Percentiles rank a stretch among this genome's conserved stretches.
These are phyloP conservation scores for Scytalidium sp. DNA, from an alignment of 2,329 filamentous ascomycete species.

Conservation along the genomic window DNA sequence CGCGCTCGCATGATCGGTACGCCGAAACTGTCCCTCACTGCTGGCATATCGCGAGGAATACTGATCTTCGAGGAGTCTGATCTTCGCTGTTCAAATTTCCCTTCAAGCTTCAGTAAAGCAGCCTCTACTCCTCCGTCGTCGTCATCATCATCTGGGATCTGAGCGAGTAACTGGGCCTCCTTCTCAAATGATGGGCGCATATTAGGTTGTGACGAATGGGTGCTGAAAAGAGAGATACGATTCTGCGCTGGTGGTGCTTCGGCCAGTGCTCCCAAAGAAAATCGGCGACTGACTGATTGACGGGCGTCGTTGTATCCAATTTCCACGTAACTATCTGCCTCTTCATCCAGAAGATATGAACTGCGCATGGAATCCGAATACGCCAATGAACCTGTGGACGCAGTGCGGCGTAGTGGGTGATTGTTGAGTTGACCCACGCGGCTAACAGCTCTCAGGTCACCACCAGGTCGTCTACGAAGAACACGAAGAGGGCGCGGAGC, in stretches of 20 bases:
- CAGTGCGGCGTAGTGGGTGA: conserved; percentile 47
- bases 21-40: conserved; percentile 24
- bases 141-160: conserved; percentile 77
- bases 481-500: conserved; percentile 56
- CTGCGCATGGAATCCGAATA: conserved; percentile 60
- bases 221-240: conserved; percentile 54
- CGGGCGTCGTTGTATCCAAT: conserved; percentile 36
- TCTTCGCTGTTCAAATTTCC: conserved; percentile 64
- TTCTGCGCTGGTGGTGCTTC: conserved; percentile 44
- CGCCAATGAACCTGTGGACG: conserved; percentile 57
- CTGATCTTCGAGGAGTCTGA: conserved; percentile 19
- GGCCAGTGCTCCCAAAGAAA: conserved; percentile 58
- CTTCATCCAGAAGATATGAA: conserved; percentile 44
- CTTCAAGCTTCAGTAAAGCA: conserved; percentile 88
- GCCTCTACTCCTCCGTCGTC: conserved; percentile 88
- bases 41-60: conserved; percentile 8
- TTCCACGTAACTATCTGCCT: conserved; percentile 41
- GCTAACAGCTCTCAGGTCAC: conserved; percentile 67
- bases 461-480: conserved; percentile 70
- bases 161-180: conserved; percentile 81
- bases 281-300: conserved; percentile 41
- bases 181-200: conserved; percentile 80
- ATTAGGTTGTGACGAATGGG: conserved; percentile 58
- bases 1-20: conserved; percentile 1
- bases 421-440: conserved; percentile 61